Evolutionary conservation across 257 asterid species (phyloP).

Genomic region (Scutellaria minor): DNA sequence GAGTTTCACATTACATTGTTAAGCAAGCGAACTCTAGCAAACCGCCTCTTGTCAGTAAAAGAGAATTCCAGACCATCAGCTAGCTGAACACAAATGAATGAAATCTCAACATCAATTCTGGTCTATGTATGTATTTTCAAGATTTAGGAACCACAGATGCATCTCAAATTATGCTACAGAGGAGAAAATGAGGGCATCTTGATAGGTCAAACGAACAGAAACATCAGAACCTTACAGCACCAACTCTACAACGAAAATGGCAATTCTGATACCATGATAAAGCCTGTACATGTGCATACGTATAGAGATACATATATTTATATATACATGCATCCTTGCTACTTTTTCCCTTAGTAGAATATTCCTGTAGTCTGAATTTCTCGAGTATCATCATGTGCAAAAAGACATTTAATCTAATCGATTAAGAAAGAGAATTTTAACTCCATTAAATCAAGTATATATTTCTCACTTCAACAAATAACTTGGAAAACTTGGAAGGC

Average conservation of each 20-base stretch:
- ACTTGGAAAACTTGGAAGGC: conserved; percentile 98
- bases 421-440: conserved; percentile 22
- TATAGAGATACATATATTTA: not conserved
- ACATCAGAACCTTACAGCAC: conserved; percentile 27
- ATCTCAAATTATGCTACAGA: conserved; percentile 18
- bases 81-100: conserved; percentile 61
- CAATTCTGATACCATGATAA: not conserved
- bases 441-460: conserved; percentile 23
- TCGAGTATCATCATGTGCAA: conserved; percentile 9
- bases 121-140: not conserved
- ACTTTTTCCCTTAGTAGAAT: not conserved
- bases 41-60: conserved; percentile 97
- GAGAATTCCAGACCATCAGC: conserved; percentile 91
- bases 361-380: not conserved
- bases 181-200: conserved; percentile 3
- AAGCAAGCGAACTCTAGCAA: conserved; percentile 92
- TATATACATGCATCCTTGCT: conserved; percentile 1
- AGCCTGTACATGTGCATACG: not conserved
- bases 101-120: conserved; percentile 11
- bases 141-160: conserved; percentile 13
- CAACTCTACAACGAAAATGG: not conserved
- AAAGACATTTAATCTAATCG: not conserved
- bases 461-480: conserved; percentile 79
- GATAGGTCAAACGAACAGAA: conserved; percentile 23
- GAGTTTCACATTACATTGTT: conserved; percentile 63